Percentiles rank a stretch among this genome's conserved stretches.
phyloP scores from a whole-genome alignment of 352 stramenopile genomes.

The Globisporangium rhizosaccharum region DNA sequence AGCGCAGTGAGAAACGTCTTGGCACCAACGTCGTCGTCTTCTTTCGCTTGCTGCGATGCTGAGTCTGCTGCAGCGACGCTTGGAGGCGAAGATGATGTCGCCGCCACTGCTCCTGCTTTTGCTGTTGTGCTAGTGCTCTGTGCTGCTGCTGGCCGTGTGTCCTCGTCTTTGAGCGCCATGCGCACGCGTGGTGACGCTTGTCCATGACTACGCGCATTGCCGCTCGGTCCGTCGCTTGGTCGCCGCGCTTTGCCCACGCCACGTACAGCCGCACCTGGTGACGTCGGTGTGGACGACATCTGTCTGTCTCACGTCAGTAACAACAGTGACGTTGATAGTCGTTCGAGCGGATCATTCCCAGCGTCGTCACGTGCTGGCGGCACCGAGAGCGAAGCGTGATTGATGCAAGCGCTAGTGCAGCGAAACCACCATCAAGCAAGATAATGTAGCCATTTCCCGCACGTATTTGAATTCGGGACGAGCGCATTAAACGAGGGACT shows the following conservation, averaged over 20 bases:
- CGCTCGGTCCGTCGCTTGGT: constrained; percentile 16
- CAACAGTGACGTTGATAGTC: not conserved
- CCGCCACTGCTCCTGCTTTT: not conserved
- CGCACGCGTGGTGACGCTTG: constrained; percentile 19
- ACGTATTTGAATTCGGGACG: not conserved
- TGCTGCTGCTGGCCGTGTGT: constrained; percentile 4
- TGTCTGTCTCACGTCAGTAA: not conserved
- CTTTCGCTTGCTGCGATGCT: not conserved
- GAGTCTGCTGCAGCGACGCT: not conserved
- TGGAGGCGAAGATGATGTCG: not conserved
- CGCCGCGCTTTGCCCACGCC: constrained; percentile 15
- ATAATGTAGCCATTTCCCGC: constrained; percentile 5
- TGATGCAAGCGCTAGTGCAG: not conserved
- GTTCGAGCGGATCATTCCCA: not conserved
- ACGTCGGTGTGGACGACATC: constrained; percentile 3
- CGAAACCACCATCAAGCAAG: not conserved
- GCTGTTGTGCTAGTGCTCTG: not conserved
- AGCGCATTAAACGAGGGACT: not conserved
- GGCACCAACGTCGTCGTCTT: not conserved
- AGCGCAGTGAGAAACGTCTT: constrained; percentile 52
- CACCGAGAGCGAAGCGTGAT: not conserved
- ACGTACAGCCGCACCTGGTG: not conserved
- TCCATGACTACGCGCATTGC: not conserved
- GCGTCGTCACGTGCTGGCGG: not conserved
- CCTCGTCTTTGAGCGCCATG: constrained; percentile 15